Base-by-base conservation (phyloP, 352 stramenopile species). In the Thraustochytrium striatum region DNA sequence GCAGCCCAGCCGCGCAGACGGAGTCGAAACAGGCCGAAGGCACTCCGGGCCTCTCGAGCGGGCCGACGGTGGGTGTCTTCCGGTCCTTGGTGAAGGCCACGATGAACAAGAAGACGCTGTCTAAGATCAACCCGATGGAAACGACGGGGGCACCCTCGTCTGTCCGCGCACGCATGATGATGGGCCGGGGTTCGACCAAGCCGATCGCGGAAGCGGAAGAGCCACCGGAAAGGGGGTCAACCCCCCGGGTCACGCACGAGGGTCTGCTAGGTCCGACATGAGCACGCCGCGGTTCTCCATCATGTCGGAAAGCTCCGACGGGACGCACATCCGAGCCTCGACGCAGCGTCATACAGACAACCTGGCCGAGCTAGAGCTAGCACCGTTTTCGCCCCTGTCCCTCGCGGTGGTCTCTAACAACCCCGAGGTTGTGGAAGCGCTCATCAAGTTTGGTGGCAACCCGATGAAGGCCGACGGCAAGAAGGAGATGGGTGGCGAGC, bases 401-500 rank as follows among this genome's bases (percentile, higher is more conserved):
- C 52, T 75, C 9, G 65, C 65, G 30, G 52, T 75, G 9, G 41
- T 47, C 13, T 72, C 65, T 2, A 50, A 61, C 65, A 75, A 75
- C 36, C 65, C 68, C 25, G 65, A 75, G 19, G 52, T 75, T 25
- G 65, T 75, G 32, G 65, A 75, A 38, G 41, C 68, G 7, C 50
- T 75, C 35, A 75, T 75, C 35, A 75, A 75, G 39, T 39, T 55
- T 25, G 65, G 65, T 19, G 21, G 32, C 21, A 75, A 75, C 52
- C 65, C 65, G 0, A 75, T 75, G 65, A 25, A 55, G 7, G 39
- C 65, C 19, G 65, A 75, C 50, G 65, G 65, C 7, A 9, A 30
- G 35, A 21, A 61, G 3, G 33, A 61, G 13, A 28, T 9, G 5
- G n/a, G n/a, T n/a, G 43, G 61, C 28, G 8, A 25, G 7, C 28